phyloP scores from a whole-genome alignment of 2,329 filamentous ascomycete genomes.

The Aphanocladium album region DNA sequence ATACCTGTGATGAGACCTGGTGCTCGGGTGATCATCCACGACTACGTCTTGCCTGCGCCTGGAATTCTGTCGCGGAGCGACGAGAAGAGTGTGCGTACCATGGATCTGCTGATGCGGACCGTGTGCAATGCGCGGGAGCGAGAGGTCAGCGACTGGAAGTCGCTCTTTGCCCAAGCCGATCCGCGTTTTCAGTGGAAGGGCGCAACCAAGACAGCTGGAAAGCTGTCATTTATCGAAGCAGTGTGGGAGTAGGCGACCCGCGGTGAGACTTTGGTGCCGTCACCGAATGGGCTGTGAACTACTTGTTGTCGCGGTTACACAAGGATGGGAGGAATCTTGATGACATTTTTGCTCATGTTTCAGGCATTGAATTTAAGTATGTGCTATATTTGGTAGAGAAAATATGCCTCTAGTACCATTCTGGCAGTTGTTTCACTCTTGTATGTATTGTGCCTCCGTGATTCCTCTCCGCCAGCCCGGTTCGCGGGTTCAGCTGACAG shows the following conservation, averaged over 20 bases:
- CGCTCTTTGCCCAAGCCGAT: constrained; percentile 35
- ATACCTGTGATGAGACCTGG: constrained; percentile 46
- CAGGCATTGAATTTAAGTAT: background rate
- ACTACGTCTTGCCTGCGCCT: constrained; percentile 31
- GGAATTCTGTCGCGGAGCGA: constrained; percentile 28
- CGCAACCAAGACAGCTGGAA: constrained; percentile 20
- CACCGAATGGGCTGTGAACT: background rate
- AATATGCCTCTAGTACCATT: background rate
- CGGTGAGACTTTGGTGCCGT: background rate
- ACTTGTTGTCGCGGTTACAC: constrained; percentile 6
- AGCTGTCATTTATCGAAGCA: constrained; percentile 34
- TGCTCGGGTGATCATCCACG: constrained; percentile 35
- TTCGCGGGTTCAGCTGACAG: constrained; percentile 1
- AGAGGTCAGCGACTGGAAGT: constrained; percentile 36
- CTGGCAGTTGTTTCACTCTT: background rate
- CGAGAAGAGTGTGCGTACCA: constrained; percentile 34
- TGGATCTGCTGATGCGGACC: constrained; percentile 44
- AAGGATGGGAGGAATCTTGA: background rate
- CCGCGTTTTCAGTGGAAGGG: constrained; percentile 33
- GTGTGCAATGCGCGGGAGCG: constrained; percentile 43
- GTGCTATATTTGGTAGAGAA: background rate
- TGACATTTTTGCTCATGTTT: background rate
- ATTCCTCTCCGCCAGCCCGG: background rate
- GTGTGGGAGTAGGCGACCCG: constrained; percentile 22
- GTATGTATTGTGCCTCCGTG: background rate